A percentile compares a stretch with the other conserved stretches of the same genome.
Evolutionary conservation across 2,329 filamentous ascomycete species (phyloP).

Genomic region (Capronia americana): DNA sequence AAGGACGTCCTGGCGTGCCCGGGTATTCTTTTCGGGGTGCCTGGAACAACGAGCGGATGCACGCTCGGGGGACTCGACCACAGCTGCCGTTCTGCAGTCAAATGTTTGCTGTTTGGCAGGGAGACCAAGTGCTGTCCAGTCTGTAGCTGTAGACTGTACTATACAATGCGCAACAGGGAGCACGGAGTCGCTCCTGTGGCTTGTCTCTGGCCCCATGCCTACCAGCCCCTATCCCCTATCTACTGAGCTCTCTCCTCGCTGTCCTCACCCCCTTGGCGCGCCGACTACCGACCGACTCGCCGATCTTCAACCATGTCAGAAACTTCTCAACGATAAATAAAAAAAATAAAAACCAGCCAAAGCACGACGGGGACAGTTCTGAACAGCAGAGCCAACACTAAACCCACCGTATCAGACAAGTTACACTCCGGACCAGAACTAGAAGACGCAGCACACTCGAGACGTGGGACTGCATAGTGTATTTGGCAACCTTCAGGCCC

Average conservation of each 20-base stretch:
- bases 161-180: no score
- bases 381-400: neutral
- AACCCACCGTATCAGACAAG: neutral
- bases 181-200: neutral
- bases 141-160: neutral
- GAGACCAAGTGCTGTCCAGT: neutral
- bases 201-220: neutral
- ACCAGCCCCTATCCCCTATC: neutral
- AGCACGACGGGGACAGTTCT: neutral
- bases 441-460: neutral
- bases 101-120: neutral
- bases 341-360: neutral
- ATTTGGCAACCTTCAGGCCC: slow-evolving; percentile 3
- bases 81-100: no score
- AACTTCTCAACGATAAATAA: slow-evolving; percentile 4
- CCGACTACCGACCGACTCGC: slow-evolving; percentile 5
- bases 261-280: slow-evolving; percentile 1
- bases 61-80: neutral
- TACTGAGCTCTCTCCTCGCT: neutral
- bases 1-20: neutral
- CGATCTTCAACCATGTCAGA: slow-evolving; percentile 5
- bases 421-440: neutral
- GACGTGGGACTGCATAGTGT: slow-evolving; percentile 1
- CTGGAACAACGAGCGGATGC: neutral
- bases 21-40: neutral